Base-by-base conservation (phyloP, 2,329 filamentous ascomycete species). In the Fusarium sp. region DNA sequence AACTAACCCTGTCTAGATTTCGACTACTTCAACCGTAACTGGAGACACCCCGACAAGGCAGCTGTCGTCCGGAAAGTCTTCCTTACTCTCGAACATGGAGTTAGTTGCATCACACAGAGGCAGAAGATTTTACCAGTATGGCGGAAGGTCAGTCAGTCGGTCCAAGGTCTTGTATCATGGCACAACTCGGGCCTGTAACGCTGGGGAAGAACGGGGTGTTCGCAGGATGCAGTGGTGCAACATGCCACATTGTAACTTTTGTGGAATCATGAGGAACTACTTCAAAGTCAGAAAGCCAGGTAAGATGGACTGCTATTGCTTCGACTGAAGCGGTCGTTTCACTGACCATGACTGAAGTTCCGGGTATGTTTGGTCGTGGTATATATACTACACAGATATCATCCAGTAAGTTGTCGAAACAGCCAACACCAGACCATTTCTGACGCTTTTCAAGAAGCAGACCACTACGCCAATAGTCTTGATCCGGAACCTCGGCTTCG, bases 11-110 rank as follows among this genome's bases (percentile, higher is more conserved):
- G 16, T 18, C 15, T 14, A 31, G 46, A 49, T 1, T 27, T 10
- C 21, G 11, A 10, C 11, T 14, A 33, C 46, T 49, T 49, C 21
- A 19, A 7, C 15, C 10, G 12, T 14, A 23, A 14, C 11, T 49
- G 46, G 46, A 49, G 16, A 19, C 21, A 33, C 21, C 5, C 29
- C 7, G 4, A 7, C 27, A 31, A 12, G 27, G n/a, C 3, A 31
- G 46, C 27, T n/a, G 21, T 23, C 7, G 27, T 49, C 46, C 15
- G 16, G 18, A 31, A 31, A 10, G 11, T 49, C 8, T 33, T 49
- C 29, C 11, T 5, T 6, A 4, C 12, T 18, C 15, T 1, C 11
- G 1, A 14, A 1, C 4, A 18, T 4, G 46, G 46, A 33, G 2
- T 18, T 33, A 12, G 5, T 8, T 3, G 29, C 27, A 12, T 49